A percentile compares a stretch with the other conserved stretches of the same genome.
Conservation (phyloP, 805 yeast genomes). For the Yarrowia sp. region DNA sequence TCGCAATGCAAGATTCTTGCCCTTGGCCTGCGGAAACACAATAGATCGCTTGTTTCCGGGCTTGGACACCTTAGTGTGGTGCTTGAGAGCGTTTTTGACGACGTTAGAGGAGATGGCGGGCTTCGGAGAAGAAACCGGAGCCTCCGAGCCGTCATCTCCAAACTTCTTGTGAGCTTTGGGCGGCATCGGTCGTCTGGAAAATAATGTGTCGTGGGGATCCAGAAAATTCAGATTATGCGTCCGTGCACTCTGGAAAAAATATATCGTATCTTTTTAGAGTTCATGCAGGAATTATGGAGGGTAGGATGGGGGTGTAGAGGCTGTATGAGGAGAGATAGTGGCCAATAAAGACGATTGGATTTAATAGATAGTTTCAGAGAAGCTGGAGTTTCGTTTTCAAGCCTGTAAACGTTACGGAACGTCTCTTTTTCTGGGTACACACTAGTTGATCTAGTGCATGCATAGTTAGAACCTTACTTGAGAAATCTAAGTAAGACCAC, state of each 20-base stretch:
- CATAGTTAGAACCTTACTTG: background rate
- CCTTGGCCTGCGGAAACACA: constrained; percentile 14
- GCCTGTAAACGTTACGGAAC: no score
- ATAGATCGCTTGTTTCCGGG: constrained; percentile 9
- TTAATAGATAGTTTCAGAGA: no score
- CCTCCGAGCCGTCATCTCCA: constrained; percentile 28
- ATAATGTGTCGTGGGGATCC: background rate
- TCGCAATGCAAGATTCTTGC: constrained; percentile 1
- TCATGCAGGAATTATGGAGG: background rate
- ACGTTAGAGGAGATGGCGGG: background rate
- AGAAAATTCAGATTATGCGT: background rate
- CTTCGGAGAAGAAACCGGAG: background rate
- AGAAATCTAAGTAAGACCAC: background rate
- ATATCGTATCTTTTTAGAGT: background rate
- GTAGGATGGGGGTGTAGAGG: background rate
- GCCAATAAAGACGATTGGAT: no score
- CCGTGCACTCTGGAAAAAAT: background rate
- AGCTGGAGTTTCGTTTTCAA: no score
- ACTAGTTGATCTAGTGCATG: background rate
- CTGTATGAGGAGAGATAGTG: background rate
- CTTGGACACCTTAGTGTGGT: background rate
- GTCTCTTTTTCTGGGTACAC: no score
- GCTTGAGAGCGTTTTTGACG: constrained; percentile 1
- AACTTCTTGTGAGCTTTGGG: constrained; percentile 34
- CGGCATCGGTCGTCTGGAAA: constrained; percentile 30